These are phyloP conservation scores for Gossypium ekmanianum DNA, from an alignment of 345 rosid genomes.

Conservation along the genomic window DNA sequence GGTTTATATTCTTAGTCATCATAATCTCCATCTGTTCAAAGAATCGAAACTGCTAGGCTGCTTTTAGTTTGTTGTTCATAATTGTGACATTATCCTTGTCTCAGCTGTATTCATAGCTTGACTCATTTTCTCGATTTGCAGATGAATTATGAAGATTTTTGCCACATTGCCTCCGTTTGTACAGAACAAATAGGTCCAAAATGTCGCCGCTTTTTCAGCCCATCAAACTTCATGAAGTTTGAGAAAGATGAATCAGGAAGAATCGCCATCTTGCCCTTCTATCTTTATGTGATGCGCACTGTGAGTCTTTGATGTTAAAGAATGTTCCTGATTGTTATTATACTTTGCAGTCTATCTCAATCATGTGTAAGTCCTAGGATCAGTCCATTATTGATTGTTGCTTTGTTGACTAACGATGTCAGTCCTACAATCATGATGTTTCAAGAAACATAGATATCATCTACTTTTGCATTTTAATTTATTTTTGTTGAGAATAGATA, in stretches of 20 bases:
- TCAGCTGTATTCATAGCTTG: slow-evolving; percentile 2
- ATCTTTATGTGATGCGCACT: slow-evolving; percentile 98
- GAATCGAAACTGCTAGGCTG: not conserved
- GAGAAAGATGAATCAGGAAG: slow-evolving; percentile 99
- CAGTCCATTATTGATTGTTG: not conserved
- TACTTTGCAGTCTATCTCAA: not conserved
- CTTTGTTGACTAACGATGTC: not conserved
- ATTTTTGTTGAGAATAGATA: not conserved
- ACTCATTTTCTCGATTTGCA: slow-evolving; percentile 22
- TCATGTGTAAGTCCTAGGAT: not conserved
- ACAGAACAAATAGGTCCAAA: slow-evolving; percentile 97
- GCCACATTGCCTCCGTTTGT: slow-evolving; percentile 96
- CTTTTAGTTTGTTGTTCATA: not conserved
- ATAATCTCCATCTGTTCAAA: not conserved
- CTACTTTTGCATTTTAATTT: not conserved
- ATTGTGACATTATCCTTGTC: not conserved
- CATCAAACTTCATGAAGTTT: slow-evolving; percentile 97
- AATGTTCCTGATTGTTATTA: not conserved
- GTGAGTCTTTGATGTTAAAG: slow-evolving; percentile 39
- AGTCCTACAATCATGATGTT: not conserved
- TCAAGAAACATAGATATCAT: not conserved
- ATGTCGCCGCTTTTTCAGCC: slow-evolving; percentile 95
- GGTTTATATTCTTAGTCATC: slow-evolving; percentile 32
- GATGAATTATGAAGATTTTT: slow-evolving; percentile 99
- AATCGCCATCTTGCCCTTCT: slow-evolving; percentile 94